Percentiles rank a stretch among this genome's conserved stretches.
Conservation (phyloP, 1,284 basidiomycete species). For the Pulveroboletus sp. region DNA sequence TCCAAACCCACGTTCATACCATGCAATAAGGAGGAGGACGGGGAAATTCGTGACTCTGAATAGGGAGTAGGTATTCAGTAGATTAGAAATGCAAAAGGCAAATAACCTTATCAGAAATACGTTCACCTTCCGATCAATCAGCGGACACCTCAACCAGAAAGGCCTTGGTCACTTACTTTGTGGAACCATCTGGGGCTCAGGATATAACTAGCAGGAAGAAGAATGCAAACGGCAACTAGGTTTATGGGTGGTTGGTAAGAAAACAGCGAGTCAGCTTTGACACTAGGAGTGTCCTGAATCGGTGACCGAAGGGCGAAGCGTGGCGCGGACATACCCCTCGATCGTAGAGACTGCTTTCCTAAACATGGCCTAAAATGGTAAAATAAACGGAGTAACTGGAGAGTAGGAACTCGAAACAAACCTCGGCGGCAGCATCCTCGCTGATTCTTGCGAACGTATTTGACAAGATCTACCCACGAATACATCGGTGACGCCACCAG, state of each 20-base stretch:
- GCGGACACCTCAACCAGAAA: slow-evolving; percentile 3
- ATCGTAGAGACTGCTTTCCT: slow-evolving; percentile 87
- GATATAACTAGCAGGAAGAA: slow-evolving; percentile 82
- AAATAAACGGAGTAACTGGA: neutral
- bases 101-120: slow-evolving; percentile 77
- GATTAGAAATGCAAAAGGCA: slow-evolving; percentile 8
- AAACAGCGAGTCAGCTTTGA: slow-evolving; percentile 87
- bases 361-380: slow-evolving; percentile 75
- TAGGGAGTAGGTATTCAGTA: slow-evolving; percentile 4
- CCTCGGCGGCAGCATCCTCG: slow-evolving; percentile 90
- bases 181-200: slow-evolving; percentile 82
- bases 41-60: slow-evolving; percentile 81
- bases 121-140: slow-evolving; percentile 59
- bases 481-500: slow-evolving; percentile 1
- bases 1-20: slow-evolving; percentile 68
- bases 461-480: slow-evolving; percentile 71
- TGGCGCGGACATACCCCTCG: slow-evolving; percentile 62
- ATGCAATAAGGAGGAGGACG: slow-evolving; percentile 76
- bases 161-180: slow-evolving; percentile 50
- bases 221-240: slow-evolving; percentile 75
- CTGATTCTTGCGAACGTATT: slow-evolving; percentile 93
- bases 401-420: slow-evolving; percentile 29
- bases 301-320: slow-evolving; percentile 21
- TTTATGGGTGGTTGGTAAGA: slow-evolving; percentile 93
- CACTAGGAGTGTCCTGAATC: slow-evolving; percentile 45